Percentiles rank a stretch among this genome's conserved stretches.
phyloP scores from a whole-genome alignment of 441 rosid genomes.

The Erodium moschatum region DNA sequence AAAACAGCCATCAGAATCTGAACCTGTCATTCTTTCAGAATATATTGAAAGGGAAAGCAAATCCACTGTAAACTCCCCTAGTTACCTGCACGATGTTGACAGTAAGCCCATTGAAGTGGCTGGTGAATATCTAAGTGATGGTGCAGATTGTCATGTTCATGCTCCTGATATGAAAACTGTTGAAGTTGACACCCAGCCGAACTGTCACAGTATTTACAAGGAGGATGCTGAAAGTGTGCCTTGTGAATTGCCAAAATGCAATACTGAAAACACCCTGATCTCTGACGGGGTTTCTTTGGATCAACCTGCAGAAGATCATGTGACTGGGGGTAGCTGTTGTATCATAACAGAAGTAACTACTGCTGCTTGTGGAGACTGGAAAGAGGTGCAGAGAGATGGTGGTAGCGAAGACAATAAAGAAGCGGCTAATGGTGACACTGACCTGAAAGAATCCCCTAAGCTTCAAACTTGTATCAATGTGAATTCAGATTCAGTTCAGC shows the following conservation, averaged over 20 bases:
- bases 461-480: conserved; percentile 6
- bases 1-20: background rate
- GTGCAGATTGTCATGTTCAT: background rate
- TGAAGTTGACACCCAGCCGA: too few relatives aligned
- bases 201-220: too few relatives aligned
- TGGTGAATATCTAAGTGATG: background rate
- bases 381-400: background rate
- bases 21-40: background rate
- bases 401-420: conserved; percentile 15
- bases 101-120: conserved; percentile 8
- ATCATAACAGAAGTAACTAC: background rate
- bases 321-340: conserved; percentile 5
- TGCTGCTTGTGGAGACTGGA: background rate
- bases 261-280: too few relatives aligned
- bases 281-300: too few relatives aligned
- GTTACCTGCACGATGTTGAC: conserved; percentile 15
- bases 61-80: conserved; percentile 6
- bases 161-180: background rate
- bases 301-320: too few relatives aligned
- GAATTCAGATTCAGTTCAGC: conserved; percentile 11
- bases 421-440: background rate
- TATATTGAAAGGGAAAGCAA: background rate
- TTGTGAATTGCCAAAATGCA: too few relatives aligned
- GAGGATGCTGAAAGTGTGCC: too few relatives aligned
- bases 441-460: background rate